phyloP scores from a whole-genome alignment of 352 stramenopile species.

The Globisporangium nunn region DNA sequence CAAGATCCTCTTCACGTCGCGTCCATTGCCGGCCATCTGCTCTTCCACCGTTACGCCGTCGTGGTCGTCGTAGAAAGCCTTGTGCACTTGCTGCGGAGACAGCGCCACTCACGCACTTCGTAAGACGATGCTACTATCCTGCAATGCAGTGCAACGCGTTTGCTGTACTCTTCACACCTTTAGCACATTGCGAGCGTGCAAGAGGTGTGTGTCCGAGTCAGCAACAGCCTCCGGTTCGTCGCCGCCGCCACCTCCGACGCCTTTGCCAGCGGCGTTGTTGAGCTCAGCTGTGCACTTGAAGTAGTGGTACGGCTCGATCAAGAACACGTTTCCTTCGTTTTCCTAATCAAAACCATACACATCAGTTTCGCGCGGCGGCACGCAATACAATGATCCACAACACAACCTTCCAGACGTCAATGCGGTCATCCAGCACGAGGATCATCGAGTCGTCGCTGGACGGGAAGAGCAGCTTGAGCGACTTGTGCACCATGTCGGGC shows the following conservation, averaged over 20 bases:
- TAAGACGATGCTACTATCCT: not conserved
- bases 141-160: not conserved
- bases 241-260: conserved; percentile 29
- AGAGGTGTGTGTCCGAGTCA: conserved; percentile 40
- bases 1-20: conserved; percentile 65
- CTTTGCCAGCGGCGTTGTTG: conserved; percentile 71
- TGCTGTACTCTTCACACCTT: conserved; percentile 23
- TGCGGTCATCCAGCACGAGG: conserved; percentile 75
- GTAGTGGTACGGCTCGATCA: conserved; percentile 82
- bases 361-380: too few relatives aligned
- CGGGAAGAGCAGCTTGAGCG: conserved; percentile 80
- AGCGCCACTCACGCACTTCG: too few relatives aligned
- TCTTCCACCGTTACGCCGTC: conserved; percentile 52
- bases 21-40: conserved; percentile 59
- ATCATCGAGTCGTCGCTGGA: conserved; percentile 87
- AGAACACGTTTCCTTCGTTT: conserved; percentile 81
- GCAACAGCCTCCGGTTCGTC: conserved; percentile 24
- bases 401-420: conserved; percentile 76
- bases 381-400: too few relatives aligned
- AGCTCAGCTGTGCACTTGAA: conserved; percentile 80
- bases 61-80: conserved; percentile 49
- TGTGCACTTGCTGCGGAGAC: conserved; percentile 38
- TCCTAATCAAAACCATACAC: conserved; percentile 20
- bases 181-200: conserved; percentile 46
- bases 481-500: conserved; percentile 83